Conservation (phyloP, 768 basidiomycete species). For the Lactifluus subvellereus region DNA sequence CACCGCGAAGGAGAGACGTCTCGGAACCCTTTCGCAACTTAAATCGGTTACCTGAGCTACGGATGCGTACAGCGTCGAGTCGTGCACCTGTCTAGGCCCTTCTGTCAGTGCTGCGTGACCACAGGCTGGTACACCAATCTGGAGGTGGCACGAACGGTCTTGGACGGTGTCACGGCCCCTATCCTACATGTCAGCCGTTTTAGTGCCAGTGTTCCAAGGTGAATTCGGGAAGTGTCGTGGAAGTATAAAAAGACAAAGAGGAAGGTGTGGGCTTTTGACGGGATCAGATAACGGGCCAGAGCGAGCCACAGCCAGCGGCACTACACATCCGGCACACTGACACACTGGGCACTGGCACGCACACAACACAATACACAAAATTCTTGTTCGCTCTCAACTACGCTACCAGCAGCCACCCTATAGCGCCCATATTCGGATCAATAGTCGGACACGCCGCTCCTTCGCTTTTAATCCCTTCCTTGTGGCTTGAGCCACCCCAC, state of each 20-base stretch:
- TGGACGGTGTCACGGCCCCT: neutral
- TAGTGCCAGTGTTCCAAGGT: neutral
- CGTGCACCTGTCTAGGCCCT: neutral
- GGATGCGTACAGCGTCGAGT: neutral
- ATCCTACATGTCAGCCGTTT: neutral
- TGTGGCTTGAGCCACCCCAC: conserved; percentile 4
- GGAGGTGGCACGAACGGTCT: neutral
- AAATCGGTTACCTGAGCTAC: neutral
- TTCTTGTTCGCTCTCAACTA: neutral
- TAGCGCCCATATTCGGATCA: conserved; percentile 22
- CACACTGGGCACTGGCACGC: neutral
- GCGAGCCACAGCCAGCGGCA: neutral
- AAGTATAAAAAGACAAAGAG: neutral
- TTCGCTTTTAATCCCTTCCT: neutral
- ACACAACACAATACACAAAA: neutral
- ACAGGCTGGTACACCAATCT: neutral
- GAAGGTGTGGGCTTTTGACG: conserved; percentile 1
- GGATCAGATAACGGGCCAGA: conserved; percentile 19
- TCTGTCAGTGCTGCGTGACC: neutral
- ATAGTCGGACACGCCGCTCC: neutral
- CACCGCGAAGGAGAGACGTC: neutral
- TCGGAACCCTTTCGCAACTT: neutral
- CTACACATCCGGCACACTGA: neutral
- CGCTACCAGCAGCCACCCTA: neutral
- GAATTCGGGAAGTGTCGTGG: conserved; percentile 2